phyloP scores from a whole-genome alignment of 208 protist genomes.

The Leishmania martiniquensis region DNA sequence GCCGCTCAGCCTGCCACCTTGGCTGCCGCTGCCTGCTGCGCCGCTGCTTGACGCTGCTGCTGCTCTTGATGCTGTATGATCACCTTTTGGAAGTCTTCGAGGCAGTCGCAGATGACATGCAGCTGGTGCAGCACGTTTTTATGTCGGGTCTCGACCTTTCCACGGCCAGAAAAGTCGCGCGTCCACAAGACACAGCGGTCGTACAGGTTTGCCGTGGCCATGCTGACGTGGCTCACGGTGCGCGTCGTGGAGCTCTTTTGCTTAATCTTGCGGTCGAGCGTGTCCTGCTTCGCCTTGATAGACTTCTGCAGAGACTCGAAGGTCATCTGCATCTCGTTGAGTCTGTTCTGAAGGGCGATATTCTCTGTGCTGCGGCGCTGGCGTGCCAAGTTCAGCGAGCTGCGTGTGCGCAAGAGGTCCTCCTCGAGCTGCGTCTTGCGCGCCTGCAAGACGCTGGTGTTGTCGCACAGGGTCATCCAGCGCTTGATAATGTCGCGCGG shows the following conservation, averaged over 20 bases:
- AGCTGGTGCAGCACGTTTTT: slow-evolving; percentile 87
- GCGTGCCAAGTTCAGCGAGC: slow-evolving; percentile 76
- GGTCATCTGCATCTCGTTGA: slow-evolving; percentile 88
- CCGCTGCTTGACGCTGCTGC: slow-evolving; percentile 13
- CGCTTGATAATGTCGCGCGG: slow-evolving; percentile 91
- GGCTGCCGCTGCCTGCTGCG: slow-evolving; percentile 1
- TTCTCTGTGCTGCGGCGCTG: slow-evolving; percentile 86
- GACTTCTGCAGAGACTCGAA: slow-evolving; percentile 87
- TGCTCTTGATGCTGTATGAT: slow-evolving; percentile 71
- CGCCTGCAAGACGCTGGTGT: slow-evolving; percentile 90
- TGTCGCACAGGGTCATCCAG: slow-evolving; percentile 92
- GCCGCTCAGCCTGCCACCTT: not conserved
- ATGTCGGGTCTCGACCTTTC: slow-evolving; percentile 64
- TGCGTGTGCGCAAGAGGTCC: slow-evolving; percentile 89
- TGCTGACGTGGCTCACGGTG: slow-evolving; percentile 91
- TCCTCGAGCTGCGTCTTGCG: slow-evolving; percentile 93
- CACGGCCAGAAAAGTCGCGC: slow-evolving; percentile 71
- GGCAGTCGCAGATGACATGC: slow-evolving; percentile 86
- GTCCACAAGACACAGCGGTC: slow-evolving; percentile 88
- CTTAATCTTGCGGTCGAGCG: slow-evolving; percentile 87
- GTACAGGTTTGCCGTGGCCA: slow-evolving; percentile 91
- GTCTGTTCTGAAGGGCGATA: slow-evolving; percentile 89
- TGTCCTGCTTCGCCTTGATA: slow-evolving; percentile 90
- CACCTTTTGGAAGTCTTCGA: slow-evolving; percentile 91
- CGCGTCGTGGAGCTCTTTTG: slow-evolving; percentile 89